A percentile compares a stretch with the other conserved stretches of the same genome.
These are phyloP conservation scores for Scheffersomyces quercinus DNA, from an alignment of 1,139 yeast genomes.

Conservation along the genomic window DNA sequence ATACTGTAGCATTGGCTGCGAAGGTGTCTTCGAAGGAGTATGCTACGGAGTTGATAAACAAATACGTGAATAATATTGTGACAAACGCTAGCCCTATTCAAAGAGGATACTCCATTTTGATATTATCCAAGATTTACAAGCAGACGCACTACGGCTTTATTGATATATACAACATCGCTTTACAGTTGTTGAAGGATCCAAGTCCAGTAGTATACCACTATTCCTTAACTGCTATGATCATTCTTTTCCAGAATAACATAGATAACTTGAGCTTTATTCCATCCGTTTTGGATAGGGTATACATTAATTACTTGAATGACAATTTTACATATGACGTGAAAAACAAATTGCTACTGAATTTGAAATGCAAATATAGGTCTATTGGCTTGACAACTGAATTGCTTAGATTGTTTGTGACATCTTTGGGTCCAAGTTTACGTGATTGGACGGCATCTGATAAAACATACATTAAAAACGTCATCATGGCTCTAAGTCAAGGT, in stretches of 20 bases:
- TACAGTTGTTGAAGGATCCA: slow-evolving; percentile 71
- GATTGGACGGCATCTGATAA: slow-evolving; percentile 23
- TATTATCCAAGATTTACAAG: slow-evolving; percentile 63
- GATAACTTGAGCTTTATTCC: slow-evolving; percentile 51
- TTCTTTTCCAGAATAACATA: slow-evolving; percentile 56
- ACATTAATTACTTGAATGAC: slow-evolving; percentile 46
- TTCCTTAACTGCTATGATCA: slow-evolving; percentile 60
- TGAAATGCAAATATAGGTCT: slow-evolving; percentile 29
- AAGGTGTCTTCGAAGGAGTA: slow-evolving; percentile 38
- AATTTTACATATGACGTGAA: slow-evolving; percentile 47
- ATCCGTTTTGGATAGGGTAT: slow-evolving; percentile 44
- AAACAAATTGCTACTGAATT: slow-evolving; percentile 27
- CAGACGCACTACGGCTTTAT: slow-evolving; percentile 31
- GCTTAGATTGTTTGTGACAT: slow-evolving; percentile 33
- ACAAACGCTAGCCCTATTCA: slow-evolving; percentile 55
- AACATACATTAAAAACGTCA: slow-evolving; percentile 26
- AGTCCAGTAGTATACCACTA: slow-evolving; percentile 82
- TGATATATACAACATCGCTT: slow-evolving; percentile 55
- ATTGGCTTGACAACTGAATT: slow-evolving; percentile 25
- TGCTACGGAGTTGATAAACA: slow-evolving; percentile 50
- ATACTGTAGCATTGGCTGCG: slow-evolving; percentile 63
- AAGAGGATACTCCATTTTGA: slow-evolving; percentile 64
- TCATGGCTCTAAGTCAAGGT: slow-evolving; percentile 33
- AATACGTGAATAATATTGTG: slow-evolving; percentile 62
- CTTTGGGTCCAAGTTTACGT: slow-evolving; percentile 41